Evolutionary conservation across 371 early-diverging fungal species (phyloP).

Genomic region (Zychaea mexicana): DNA sequence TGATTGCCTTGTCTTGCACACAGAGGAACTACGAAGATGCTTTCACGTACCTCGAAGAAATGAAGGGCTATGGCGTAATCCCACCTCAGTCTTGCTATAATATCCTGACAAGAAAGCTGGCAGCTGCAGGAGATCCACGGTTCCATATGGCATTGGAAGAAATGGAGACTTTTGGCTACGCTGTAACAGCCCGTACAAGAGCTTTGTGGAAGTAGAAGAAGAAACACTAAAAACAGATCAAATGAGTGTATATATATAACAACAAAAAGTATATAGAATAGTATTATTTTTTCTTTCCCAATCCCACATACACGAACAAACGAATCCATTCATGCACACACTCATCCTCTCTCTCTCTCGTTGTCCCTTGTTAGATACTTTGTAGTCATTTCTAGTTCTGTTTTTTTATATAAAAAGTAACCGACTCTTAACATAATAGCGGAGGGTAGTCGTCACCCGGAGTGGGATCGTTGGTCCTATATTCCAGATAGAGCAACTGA

Average conservation of each 20-base stretch:
- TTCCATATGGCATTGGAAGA: conserved; percentile 70
- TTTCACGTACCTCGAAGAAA: conserved; percentile 76
- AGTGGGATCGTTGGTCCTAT: no score
- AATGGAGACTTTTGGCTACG: conserved; percentile 69
- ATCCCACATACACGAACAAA: no score
- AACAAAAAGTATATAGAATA: conserved; percentile 3
- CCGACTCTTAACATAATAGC: no score
- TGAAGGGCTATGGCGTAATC: conserved; percentile 69
- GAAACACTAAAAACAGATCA: no score
- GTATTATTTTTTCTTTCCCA: not conserved
- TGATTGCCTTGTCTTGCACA: conserved; percentile 56
- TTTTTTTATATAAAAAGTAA: no score
- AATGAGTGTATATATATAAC: not conserved
- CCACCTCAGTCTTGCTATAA: conserved; percentile 64
- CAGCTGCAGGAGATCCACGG: conserved; percentile 67
- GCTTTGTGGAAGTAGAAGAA: conserved; percentile 23
- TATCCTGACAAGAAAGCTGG: conserved; percentile 61
- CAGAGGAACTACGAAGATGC: conserved; percentile 75
- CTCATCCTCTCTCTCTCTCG: no score
- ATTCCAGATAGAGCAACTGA: not conserved
- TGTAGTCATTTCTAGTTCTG: no score
- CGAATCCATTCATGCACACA: no score
- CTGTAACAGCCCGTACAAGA: conserved; percentile 17
- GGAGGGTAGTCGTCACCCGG: no score
- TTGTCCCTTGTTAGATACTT: no score